phyloP scores from a whole-genome alignment of 2,329 filamentous ascomycete species.

The Fusarium sp. region DNA sequence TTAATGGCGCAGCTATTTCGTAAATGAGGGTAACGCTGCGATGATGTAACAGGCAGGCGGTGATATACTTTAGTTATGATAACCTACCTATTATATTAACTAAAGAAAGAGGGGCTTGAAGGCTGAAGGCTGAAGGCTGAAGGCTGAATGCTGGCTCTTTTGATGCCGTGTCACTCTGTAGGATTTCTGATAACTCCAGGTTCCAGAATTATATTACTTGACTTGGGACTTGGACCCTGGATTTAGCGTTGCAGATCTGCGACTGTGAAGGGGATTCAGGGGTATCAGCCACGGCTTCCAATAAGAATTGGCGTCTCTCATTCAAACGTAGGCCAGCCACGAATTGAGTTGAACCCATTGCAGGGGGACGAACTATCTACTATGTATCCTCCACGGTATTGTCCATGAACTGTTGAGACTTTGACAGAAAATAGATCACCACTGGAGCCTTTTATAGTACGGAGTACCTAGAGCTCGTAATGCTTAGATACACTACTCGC shows the following conservation, averaged over 20 bases:
- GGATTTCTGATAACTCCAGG: background rate
- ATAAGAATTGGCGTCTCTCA: constrained; percentile 15
- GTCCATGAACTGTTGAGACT: too few species aligned
- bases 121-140: background rate
- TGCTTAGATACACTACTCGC: constrained; percentile 1
- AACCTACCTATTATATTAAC: background rate
- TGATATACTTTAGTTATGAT: background rate
- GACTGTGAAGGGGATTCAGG: constrained; percentile 32
- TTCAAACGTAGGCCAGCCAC: constrained; percentile 10
- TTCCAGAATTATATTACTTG: background rate
- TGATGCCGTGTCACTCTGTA: background rate
- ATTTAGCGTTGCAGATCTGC: constrained; percentile 43
- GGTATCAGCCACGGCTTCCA: constrained; percentile 23
- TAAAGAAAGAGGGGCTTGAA: background rate
- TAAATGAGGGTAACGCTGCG: constrained; percentile 4
- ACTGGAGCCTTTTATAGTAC: background rate
- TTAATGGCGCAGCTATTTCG: constrained; percentile 4
- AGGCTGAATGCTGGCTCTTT: background rate
- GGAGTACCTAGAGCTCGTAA: constrained; percentile 13
- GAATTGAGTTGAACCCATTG: background rate
- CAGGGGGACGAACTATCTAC: background rate
- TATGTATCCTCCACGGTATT: background rate
- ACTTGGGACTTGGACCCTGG: constrained; percentile 25
- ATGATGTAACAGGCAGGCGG: background rate
- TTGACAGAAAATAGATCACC: background rate